These are phyloP conservation scores for Earliella scabrosa DNA, from an alignment of 1,284 basidiomycete species.

Conservation along the genomic window DNA sequence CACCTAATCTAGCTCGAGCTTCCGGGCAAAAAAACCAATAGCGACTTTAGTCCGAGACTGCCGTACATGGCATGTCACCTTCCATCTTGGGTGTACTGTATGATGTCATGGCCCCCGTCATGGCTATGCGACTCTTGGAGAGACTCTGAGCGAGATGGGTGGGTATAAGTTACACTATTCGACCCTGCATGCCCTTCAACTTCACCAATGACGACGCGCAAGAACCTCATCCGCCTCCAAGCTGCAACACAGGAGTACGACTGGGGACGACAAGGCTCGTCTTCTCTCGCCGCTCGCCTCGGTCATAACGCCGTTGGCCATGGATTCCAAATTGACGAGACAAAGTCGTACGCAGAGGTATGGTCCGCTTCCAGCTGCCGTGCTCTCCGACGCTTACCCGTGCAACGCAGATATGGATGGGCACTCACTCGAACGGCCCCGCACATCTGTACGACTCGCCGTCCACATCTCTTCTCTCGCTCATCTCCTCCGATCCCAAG, in stretches of 20 bases:
- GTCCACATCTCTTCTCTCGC: constrained; percentile 62
- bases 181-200: no score
- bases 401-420: constrained; percentile 89
- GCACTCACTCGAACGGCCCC: constrained; percentile 67
- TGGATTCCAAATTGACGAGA: constrained; percentile 51
- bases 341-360: constrained; percentile 68
- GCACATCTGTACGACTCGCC: constrained; percentile 66
- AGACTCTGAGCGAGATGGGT: neutral
- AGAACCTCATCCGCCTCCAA: constrained; percentile 51
- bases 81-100: neutral
- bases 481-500: constrained; percentile 62
- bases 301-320: constrained; percentile 44
- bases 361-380: constrained; percentile 18
- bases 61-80: no score
- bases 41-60: no score
- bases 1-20: no score
- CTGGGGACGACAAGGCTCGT: constrained; percentile 67
- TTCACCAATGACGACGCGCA: constrained; percentile 5
- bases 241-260: constrained; percentile 72
- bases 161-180: neutral
- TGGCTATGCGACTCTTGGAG: no score
- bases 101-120: constrained; percentile 7
- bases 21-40: no score
- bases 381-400: no score
- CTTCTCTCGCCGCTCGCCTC: constrained; percentile 63